Base-by-base conservation (phyloP, 1,284 basidiomycete species). In the Retiboletus fuscus region DNA sequence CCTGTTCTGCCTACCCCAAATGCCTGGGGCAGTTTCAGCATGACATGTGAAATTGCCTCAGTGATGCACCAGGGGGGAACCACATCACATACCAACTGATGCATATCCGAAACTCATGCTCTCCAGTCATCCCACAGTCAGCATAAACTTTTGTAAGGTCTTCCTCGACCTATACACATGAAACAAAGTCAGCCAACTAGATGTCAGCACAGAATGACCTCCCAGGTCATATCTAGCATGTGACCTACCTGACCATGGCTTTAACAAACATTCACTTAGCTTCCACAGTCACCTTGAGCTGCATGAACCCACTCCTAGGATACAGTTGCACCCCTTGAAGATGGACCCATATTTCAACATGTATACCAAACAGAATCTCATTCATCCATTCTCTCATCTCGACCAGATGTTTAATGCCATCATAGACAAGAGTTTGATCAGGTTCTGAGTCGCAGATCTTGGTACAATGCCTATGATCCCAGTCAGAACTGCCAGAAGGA, bases 381-480 rank as follows among this genome's bases (percentile, higher is more conserved):
- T 87, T 85, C 80, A 95, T 90, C 95, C 95, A 96, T 24, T 74
- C 83, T 79, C 83, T 86, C 81, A 86, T 89, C 77, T 88, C 88
- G 53, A 82, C 83, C 16, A 85, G 87, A 74, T 87, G 85, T 53
- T 92, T 86, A 85, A 86, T 43, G 91, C 84, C 53, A 96, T 81
- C 43, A 87, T 88, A 7, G 91, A 90, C 60, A 97, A 83, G 46
- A 96, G 83, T 75, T 96, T 95, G 12, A 95, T 92, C 30, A 96
- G 84, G 78, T 96, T 96, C 22, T 90, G 92, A 13, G 93, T 91
- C 24, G 90, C 91, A 41, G 93, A 95, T 68, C 95, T 85, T 0
- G 96, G 95, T 3, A 95, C 93, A 15, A 92, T 87, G 18, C 92
- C 91, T 1, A 93, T 95, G 58, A 96, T 93, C 22, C 93, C 95